Base-by-base conservation (phyloP, 2,329 filamentous ascomycete genomes). In the Diaporthe caulivora region DNA sequence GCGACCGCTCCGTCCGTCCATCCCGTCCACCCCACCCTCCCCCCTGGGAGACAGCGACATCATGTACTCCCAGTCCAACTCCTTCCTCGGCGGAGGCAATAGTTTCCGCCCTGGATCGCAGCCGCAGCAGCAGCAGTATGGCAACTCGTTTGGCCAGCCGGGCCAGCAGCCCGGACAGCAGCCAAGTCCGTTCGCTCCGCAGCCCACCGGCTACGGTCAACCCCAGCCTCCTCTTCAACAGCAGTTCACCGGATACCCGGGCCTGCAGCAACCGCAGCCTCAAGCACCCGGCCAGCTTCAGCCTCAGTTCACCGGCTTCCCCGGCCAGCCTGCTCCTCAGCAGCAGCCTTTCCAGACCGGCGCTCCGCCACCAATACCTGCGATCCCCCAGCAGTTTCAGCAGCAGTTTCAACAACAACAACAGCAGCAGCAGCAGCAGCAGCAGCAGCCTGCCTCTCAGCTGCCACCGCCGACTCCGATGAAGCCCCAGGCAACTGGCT, bases 31-130 rank as follows among this genome's bases (percentile, higher is more conserved):
- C 13, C 40, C 67, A 34, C 58, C 67, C 29, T 71, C 54, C 21
- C 54, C n/a, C 44, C 31, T 51, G 47, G 71, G 49, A 60, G 67
- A 51, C 60, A 40, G 40, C 53, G 72, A 64, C 77, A 76, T 80
- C 84, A 98, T 98, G 96, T 98, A 94, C 86, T 97, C 95, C 77
- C 94, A 93, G 82, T 94, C 94, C 77, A 97, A 94, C 87, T 92
- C 94, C 77, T 98, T 92, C 84, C 86, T 97, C 80, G 95, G 95
- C 84, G 93, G 92, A 85, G 90, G 89, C 83, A 94, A 92, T 81
- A 93, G 88, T 86, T 90, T 93, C 82, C 93, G 92, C 75, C 93
- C 93, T 70, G 89, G 90, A 77, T 69, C 69, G 42, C 87, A 87
- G 76, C 91, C 89, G 80, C 91, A 90, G 78, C 89, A 90, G 78